These are phyloP conservation scores for Fomitopsis pulvina DNA, from an alignment of 768 basidiomycete species.

Conservation along the genomic window DNA sequence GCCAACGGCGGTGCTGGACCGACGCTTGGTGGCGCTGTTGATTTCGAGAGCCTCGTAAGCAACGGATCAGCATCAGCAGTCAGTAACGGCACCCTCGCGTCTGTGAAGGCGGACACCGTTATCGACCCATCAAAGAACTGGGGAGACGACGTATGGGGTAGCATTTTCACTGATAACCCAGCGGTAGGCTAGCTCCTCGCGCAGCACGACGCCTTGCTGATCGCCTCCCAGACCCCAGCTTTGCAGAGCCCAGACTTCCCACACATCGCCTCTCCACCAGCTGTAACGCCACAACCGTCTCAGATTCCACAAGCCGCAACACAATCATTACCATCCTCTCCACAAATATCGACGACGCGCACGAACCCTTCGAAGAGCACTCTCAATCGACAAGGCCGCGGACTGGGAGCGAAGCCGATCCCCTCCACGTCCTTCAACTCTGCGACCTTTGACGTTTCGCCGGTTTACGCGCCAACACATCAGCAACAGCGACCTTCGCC, in stretches of 20 bases:
- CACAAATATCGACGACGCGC: conserved; percentile 17
- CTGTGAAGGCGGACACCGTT: conserved; percentile 40
- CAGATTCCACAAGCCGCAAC: conserved; percentile 17
- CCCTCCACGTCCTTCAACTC: conserved; percentile 28
- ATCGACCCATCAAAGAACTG: conserved; percentile 40
- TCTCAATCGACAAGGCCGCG: conserved; percentile 11
- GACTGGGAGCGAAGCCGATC: conserved; percentile 32
- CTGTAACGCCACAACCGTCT: conserved; percentile 6
- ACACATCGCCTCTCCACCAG: conserved; percentile 20
- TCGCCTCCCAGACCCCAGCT: conserved; percentile 9
- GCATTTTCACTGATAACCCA: conserved; percentile 48
- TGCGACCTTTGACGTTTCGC: conserved; percentile 12
- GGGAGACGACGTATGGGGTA: conserved; percentile 87
- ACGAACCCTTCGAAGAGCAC: conserved; percentile 6
- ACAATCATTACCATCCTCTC: conserved; percentile 35
- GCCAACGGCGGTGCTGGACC: conserved; percentile 32
- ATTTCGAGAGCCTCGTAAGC: conserved; percentile 80
- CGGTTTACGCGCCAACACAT: conserved; percentile 7
- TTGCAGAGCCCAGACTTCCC: conserved; percentile 23
- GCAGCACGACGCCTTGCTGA: neutral
- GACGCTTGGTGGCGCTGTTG: conserved; percentile 45
- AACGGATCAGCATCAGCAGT: conserved; percentile 24
- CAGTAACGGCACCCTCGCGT: conserved; percentile 34
- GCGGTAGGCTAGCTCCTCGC: conserved; percentile 17
- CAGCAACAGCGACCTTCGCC: too few species aligned